Evolutionary conservation across 176 grass and related monocot species (phyloP), one percentile per base, ranked within the genome.

Genomic region (Avena atlantica): DNA sequence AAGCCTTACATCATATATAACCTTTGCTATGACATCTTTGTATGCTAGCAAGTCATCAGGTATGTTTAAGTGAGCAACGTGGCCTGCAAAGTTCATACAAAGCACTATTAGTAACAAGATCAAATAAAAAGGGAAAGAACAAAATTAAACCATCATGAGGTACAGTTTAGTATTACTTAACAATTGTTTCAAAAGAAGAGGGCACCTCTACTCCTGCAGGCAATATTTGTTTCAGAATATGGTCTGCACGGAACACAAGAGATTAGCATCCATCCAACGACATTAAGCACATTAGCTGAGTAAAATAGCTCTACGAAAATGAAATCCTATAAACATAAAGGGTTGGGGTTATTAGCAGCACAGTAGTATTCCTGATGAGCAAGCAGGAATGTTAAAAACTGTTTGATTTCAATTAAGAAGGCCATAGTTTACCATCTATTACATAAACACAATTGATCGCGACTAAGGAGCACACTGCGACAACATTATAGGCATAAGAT

Each of bases 111-210:
- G 47, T 73, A 66, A 84, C 52, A 21, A 81, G 25, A 82, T 71
- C 75, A 86, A 34, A 36, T 0, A 2, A 77, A 89, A 73, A 34
- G 12, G 62, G 5, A 76, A 70, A 85, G 2, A 72, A 48, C n/a
- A 81, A 34, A 72, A 84, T 16, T 6, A 63, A 42, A 66, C 3
- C 31, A 86, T 79, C 8, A 5, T 57, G 83, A 66, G 85, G 70
- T 57, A 63, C 64, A 90, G 76, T 59, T 81, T 75, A 85, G 29
- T 89, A 80, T 91, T 4, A 88, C 90, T 93, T 93, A 94, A 93
- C 97, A 93, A 93, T 87, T 92, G 94, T 99, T 94, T 99, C 97
- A 87, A 99, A 99, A 61, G 97, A 99, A 87, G 94, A 93, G 45
- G 94, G 97, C 76, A 96, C 92, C 84, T 96, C 94, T 86, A 99